phyloP scores from a whole-genome alignment of 2,329 filamentous ascomycete species.

The Coniochaeta ligniaria region DNA sequence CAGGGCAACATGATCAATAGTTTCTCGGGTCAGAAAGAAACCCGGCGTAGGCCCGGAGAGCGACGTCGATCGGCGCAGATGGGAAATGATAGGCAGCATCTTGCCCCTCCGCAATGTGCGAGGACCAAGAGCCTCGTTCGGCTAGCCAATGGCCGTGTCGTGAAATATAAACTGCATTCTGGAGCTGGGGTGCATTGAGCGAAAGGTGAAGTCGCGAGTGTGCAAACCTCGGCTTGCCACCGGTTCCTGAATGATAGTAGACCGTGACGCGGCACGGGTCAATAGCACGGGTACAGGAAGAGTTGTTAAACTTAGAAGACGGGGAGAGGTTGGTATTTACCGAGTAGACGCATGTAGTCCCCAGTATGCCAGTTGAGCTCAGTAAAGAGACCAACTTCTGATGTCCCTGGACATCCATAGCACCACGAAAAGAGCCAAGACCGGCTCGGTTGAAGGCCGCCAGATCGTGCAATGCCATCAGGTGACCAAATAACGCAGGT shows the following conservation, averaged over 20 bases:
- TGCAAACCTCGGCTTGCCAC: background rate
- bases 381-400: background rate
- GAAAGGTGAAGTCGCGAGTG: background rate
- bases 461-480: conserved; percentile 1
- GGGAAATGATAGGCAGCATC: background rate
- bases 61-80: background rate
- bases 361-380: background rate
- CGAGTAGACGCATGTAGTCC: background rate
- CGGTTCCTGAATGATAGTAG: background rate
- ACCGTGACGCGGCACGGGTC: conserved; percentile 5
- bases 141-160: background rate
- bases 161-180: background rate
- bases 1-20: background rate
- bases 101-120: background rate
- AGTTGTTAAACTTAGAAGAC: background rate
- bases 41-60: background rate
- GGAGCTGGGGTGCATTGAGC: background rate
- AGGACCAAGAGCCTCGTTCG: conserved; percentile 1
- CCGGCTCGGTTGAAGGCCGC: background rate
- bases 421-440: background rate
- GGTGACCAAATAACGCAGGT: conserved; percentile 8
- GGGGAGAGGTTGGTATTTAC: background rate
- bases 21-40: background rate
- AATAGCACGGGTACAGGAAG: background rate
- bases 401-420: background rate